Conservation (phyloP, 2,329 filamentous ascomycete genomes). For the Phaeoacremonium minimum region DNA sequence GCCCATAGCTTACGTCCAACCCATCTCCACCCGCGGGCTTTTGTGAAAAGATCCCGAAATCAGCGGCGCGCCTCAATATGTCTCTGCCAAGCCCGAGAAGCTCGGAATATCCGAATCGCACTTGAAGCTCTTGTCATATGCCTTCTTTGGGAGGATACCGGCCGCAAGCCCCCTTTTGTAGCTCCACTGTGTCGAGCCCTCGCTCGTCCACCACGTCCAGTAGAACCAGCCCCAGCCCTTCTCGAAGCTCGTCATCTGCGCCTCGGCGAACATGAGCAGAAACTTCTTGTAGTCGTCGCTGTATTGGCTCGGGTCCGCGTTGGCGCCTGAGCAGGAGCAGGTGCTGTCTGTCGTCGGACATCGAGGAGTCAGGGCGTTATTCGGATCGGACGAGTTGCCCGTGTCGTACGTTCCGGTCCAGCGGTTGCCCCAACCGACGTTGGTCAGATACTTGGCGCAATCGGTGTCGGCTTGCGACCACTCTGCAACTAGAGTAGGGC, state of each 20-base stretch:
- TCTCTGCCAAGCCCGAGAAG: conserved; percentile 49
- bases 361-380: conserved; percentile 61
- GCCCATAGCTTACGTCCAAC: too few species aligned
- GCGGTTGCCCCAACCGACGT: conserved; percentile 80
- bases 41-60: too few species aligned
- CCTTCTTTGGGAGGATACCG: conserved; percentile 74
- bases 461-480: conserved; percentile 98
- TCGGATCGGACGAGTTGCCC: conserved; percentile 47
- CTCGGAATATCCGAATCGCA: conserved; percentile 55
- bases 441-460: conserved; percentile 82
- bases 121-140: conserved; percentile 66
- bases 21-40: too few species aligned
- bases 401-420: conserved; percentile 86
- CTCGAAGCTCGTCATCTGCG: conserved; percentile 94
- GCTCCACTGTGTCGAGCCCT: conserved; percentile 78
- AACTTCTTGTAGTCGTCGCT: conserved; percentile 76
- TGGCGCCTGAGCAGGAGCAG: conserved; percentile 74
- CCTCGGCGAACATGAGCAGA: conserved; percentile 84
- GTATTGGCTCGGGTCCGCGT: conserved; percentile 67
- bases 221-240: conserved; percentile 97
- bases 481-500: conserved; percentile 91
- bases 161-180: conserved; percentile 75
- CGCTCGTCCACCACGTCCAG: conserved; percentile 64
- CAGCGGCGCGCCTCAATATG: too few species aligned
- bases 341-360: conserved; percentile 64